Base-by-base conservation (phyloP, 768 basidiomycete species). In the Mrakia gelida region DNA sequence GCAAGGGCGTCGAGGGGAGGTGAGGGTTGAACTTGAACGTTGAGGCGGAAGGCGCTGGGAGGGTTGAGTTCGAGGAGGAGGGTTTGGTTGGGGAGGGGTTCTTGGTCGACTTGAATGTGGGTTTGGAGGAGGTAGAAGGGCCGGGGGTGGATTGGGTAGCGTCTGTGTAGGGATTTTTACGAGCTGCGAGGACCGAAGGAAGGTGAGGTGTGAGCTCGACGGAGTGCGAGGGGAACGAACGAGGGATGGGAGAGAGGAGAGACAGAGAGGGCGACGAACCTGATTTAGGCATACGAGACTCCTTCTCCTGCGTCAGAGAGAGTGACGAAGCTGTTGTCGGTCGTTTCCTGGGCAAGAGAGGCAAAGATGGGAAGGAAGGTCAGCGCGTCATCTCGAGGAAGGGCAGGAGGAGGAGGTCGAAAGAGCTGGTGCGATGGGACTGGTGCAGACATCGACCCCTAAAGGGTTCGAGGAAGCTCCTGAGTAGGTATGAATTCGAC, bases 1-100 rank as follows among this genome's bases (percentile, higher is more conserved):
- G 38, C 3, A 73, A 49, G 15, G 77, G 77, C 11, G 77, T 78
- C 13, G 71, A 45, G 3, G 77, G 63, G 11, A 72, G 72, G 21
- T 59, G 52, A n/a, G 77, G 52, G 34, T 73, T 71, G 52, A 78
- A 78, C 63, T 63, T 61, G 67, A 78, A 78, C 18, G 72, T 62
- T 34, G 52, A 38, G 13, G 70, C 62, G 2, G 76, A 70, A 2
- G 62, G 43, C 0, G 71, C 26, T 21, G 38, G 10, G 26, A 8
- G 41, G 18, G 76, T 38, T 30, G 75, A 34, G 10, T 32, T 63
- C 2, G 72, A 49, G 4, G 38, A 49, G 4, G 38, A 3, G 52
- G 63, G 49, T 13, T 30, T 21, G 21, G 75, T 8, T 11, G 26
- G 18, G 41, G 63, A 56, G 41, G n/a, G 13, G 13, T 41, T 30